Base-by-base conservation (phyloP, 805 yeast genomes). In the Yarrowia alimentaria region DNA sequence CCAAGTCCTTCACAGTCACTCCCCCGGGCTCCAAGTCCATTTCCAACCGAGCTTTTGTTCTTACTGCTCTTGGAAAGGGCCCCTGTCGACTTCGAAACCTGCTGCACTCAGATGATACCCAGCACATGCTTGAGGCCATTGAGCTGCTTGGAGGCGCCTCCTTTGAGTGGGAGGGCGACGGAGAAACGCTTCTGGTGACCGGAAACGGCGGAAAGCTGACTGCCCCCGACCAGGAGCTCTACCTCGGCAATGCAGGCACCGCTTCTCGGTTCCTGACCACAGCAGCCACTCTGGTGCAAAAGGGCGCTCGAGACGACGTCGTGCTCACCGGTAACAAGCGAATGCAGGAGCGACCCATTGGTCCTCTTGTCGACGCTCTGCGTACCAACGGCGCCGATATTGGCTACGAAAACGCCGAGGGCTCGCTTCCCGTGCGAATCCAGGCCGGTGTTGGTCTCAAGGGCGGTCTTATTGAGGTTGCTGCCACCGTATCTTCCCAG, bases 1-100 rank as follows among this genome's bases (percentile, higher is more conserved):
- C 58, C 11, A 63, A 66, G 22, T 69, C 73, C 18, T 30, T 16
- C 50, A 75, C 71, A 14, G 77, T 87, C 26, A 73, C 75, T 10
- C 99, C 99, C 13, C 99, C 99, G 4, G 99, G 99, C 1, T 91
- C 98, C 1, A 93, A 93, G 65, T 91, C 98, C 3, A 91, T 93
- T 54, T 90, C 98, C 6, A 93, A 93, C 64, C 80, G 99, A 65
- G 99, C 97, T 5, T 73, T 93, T 54, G 79, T 93, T 12, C 72
- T 93, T 57, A 98, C 99, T 35, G 95, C 98, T 16, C 76, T 93
- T 55, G 95, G 96, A 54, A 69, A 75, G 49, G 98, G 98, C 34
- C 77, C 81, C 19, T 89, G 95, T 63, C 78, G 77, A 59, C 79
- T 93, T 58, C 82, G 81, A 56, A 93, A 93, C 68, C 72, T 93